Evolutionary conservation across 2,329 filamentous ascomycete genomes (phyloP).

Genomic region (Cephalotrichum gorgonifer): DNA sequence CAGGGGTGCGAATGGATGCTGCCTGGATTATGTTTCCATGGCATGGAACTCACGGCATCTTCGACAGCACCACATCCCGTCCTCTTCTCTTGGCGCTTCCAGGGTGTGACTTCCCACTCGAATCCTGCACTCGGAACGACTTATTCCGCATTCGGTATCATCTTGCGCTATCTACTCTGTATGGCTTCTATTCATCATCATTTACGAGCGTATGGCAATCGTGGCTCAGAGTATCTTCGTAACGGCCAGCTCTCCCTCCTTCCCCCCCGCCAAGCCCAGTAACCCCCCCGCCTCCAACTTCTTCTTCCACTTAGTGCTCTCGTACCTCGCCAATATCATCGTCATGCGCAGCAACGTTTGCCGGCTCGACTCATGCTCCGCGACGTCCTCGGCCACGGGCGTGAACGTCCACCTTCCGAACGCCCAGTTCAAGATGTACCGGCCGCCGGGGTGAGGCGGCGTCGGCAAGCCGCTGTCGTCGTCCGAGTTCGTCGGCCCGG

Average conservation of each 20-base stretch:
- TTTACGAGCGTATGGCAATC: too few relatives aligned
- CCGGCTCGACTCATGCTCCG: constrained; percentile 44
- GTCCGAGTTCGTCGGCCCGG: constrained; percentile 39
- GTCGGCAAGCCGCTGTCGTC: constrained; percentile 14
- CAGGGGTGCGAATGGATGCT: too few relatives aligned
- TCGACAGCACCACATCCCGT: too few relatives aligned
- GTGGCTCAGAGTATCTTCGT: constrained; percentile 35
- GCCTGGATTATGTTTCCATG: too few relatives aligned
- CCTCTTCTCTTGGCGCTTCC: too few relatives aligned
- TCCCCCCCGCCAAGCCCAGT: constrained; percentile 35
- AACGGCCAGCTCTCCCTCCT: constrained; percentile 39
- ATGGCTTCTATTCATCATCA: neutral
- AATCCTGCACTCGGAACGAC: too few relatives aligned
- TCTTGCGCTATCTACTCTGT: too few relatives aligned
- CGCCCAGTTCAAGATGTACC: constrained; percentile 96
- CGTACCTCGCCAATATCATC: constrained; percentile 61
- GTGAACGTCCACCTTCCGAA: constrained; percentile 95
- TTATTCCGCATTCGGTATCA: too few relatives aligned
- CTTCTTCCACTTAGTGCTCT: constrained; percentile 70
- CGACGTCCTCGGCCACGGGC: constrained; percentile 27
- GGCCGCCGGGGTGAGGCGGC: constrained; percentile 16
- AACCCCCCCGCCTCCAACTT: constrained; percentile 50
- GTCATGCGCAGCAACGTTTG: constrained; percentile 59
- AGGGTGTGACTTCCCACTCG: too few relatives aligned
- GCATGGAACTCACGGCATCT: too few relatives aligned